Evolutionary conservation across 2,329 filamentous ascomycete genomes (phyloP).

Genomic region (Thielaviopsis punctulata): DNA sequence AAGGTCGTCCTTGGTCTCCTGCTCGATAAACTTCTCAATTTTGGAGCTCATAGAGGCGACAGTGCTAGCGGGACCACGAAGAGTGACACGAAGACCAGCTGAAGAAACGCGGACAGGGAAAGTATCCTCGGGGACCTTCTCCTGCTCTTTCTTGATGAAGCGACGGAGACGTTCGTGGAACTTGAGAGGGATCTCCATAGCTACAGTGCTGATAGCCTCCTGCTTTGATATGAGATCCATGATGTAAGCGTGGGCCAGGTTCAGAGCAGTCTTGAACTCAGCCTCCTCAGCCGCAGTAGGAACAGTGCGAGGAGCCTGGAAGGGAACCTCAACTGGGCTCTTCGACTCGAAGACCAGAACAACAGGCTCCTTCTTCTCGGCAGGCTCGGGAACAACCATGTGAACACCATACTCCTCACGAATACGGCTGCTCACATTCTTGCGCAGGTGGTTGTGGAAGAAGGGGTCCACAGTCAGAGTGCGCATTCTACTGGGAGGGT

Average conservation of each 20-base stretch:
- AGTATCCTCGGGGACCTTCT: slow-evolving; percentile 33
- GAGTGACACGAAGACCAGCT: slow-evolving; percentile 43
- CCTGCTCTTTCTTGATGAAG: slow-evolving; percentile 49
- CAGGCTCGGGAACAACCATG: slow-evolving; percentile 49
- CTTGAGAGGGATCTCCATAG: slow-evolving; percentile 35
- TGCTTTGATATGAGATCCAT: slow-evolving; percentile 40
- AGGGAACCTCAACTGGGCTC: slow-evolving; percentile 27
- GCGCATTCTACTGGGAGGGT: slow-evolving; percentile 55
- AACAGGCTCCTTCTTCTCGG: slow-evolving; percentile 42
- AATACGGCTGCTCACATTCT: slow-evolving; percentile 44
- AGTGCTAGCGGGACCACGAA: slow-evolving; percentile 58
- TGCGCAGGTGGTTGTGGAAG: slow-evolving; percentile 56
- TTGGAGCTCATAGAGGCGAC: slow-evolving; percentile 58
- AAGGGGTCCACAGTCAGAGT: slow-evolving; percentile 57
- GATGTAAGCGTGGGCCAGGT: slow-evolving; percentile 39
- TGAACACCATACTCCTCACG: slow-evolving; percentile 56
- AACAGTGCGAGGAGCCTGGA: slow-evolving; percentile 35
- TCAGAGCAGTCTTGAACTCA: slow-evolving; percentile 40
- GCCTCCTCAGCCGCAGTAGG: slow-evolving; percentile 16
- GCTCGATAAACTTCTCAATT: slow-evolving; percentile 61
- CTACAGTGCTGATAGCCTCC: slow-evolving; percentile 31
- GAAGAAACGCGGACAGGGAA: slow-evolving; percentile 44
- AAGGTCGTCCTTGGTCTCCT: slow-evolving; percentile 83
- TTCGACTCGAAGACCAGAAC: slow-evolving; percentile 60
- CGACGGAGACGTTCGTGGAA: slow-evolving; percentile 45